A percentile compares a stretch with the other conserved stretches of the same genome.
Evolutionary conservation across 306 rosid genomes (phyloP).

Genomic region (Sechiopsis laciniata): DNA sequence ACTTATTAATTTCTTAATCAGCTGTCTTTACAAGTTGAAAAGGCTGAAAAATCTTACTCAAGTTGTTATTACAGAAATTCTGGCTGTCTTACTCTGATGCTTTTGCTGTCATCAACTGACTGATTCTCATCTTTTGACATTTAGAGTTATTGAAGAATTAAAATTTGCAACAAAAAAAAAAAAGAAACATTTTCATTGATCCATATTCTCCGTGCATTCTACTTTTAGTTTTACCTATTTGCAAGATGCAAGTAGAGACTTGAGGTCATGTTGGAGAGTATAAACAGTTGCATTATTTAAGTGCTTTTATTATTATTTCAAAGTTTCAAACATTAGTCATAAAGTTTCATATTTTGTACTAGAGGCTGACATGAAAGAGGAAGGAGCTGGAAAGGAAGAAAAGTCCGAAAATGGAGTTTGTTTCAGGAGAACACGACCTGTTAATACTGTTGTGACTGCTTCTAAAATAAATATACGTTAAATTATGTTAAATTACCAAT

Average conservation of each 20-base stretch:
- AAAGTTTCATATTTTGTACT: conserved; percentile 19
- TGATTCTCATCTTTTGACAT: conserved; percentile 15
- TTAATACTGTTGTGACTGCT: conserved; percentile 31
- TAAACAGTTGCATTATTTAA: background rate
- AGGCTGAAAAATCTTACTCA: background rate
- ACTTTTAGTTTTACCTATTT: background rate
- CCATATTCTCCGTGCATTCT: background rate
- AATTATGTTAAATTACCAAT: too few relatives aligned
- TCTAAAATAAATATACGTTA: conserved; percentile 35
- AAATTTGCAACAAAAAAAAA: background rate
- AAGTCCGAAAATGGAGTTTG: conserved; percentile 54
- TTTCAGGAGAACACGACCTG: conserved; percentile 58
- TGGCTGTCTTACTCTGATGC: background rate
- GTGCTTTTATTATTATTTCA: background rate
- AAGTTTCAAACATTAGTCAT: background rate
- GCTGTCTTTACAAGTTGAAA: background rate
- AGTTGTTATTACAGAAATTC: background rate
- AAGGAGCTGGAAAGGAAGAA: conserved; percentile 72
- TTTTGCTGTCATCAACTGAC: background rate
- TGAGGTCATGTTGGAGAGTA: background rate
- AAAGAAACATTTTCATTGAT: background rate
- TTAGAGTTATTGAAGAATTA: too few relatives aligned
- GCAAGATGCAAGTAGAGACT: background rate
- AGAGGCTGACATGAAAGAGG: conserved; percentile 81
- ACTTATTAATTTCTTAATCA: too few relatives aligned